Conservation (phyloP, 768 basidiomycete species). For the Lyophyllum atratum region DNA sequence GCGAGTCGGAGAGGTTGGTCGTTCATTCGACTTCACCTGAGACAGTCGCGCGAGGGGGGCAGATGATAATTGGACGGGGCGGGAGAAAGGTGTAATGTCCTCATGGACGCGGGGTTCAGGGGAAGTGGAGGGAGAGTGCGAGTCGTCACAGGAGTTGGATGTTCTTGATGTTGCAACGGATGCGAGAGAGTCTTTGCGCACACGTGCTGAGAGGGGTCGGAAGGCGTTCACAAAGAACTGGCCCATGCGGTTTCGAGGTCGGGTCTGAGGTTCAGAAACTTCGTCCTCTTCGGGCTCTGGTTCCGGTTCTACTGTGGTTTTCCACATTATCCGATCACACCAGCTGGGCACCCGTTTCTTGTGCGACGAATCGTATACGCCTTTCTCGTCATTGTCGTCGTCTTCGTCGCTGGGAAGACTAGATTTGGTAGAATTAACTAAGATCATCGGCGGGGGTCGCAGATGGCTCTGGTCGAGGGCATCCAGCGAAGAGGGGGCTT, state of each 20-base stretch:
- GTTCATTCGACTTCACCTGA: conserved; percentile 29
- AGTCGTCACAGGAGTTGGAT: conserved; percentile 19
- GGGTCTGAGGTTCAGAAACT: conserved; percentile 20
- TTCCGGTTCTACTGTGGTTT: conserved; percentile 61
- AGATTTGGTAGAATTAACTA: conserved; percentile 36
- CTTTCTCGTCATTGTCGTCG: conserved; percentile 48
- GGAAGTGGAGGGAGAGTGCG: conserved; percentile 26
- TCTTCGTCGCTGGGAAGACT: conserved; percentile 38
- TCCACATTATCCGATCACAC: conserved; percentile 88
- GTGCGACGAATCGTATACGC: conserved; percentile 79
- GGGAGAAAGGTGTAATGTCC: conserved; percentile 21
- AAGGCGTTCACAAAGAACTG: conserved; percentile 58
- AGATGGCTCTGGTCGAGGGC: conserved; percentile 13
- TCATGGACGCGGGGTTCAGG: conserved; percentile 18
- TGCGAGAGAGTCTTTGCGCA: conserved; percentile 36
- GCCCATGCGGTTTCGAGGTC: conserved; percentile 49
- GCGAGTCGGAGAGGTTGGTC: conserved; percentile 16
- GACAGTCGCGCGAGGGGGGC: conserved; percentile 3
- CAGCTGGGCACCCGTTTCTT: conserved; percentile 87
- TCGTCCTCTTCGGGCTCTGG: conserved; percentile 40
- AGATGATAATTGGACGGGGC: conserved; percentile 21
- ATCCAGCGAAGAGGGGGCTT: conserved; percentile 17
- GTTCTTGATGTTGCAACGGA: conserved; percentile 27
- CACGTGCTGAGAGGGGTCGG: conserved; percentile 43
- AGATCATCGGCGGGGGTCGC: conserved; percentile 30